These are phyloP conservation scores for Toxicodendron radicans DNA, from an alignment of 345 rosid genomes.

Conservation along the genomic window DNA sequence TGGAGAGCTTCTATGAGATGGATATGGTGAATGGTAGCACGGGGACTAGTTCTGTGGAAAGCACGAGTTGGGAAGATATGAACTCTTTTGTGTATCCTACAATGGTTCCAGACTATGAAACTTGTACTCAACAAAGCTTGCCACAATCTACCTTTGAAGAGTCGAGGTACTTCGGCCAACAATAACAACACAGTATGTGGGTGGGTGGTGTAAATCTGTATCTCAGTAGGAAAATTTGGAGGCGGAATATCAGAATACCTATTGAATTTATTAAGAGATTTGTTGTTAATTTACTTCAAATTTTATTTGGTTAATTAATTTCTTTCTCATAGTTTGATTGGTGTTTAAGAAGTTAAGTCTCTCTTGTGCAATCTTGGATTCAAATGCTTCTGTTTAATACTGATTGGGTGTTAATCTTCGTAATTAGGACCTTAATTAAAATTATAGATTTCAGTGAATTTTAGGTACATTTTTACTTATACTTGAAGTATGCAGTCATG, in stretches of 20 bases:
- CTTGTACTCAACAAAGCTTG: conserved; percentile 29
- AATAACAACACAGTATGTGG: conserved; percentile 22
- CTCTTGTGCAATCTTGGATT: conserved; percentile 2
- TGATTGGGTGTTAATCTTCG: no score
- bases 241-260: conserved; percentile 16
- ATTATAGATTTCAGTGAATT: conserved; percentile 6
- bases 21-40: conserved; percentile 34
- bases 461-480: no score
- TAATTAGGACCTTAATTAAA: neutral
- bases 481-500: no score
- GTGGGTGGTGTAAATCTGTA: conserved; percentile 31
- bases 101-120: conserved; percentile 29
- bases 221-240: conserved; percentile 19
- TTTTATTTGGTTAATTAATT: neutral
- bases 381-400: neutral
- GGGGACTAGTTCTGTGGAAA: conserved; percentile 52
- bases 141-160: conserved; percentile 33
- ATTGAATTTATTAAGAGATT: conserved; percentile 21
- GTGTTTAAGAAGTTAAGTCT: neutral
- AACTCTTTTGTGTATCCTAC: conserved; percentile 47
- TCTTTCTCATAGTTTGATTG: neutral
- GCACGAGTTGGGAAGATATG: conserved; percentile 56
- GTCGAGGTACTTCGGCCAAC: conserved; percentile 43
- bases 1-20: conserved; percentile 34
- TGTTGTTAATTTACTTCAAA: conserved; percentile 14